Evolutionary conservation across 2,329 filamentous ascomycete species (phyloP).

Genomic region (Fusarium metavorans): DNA sequence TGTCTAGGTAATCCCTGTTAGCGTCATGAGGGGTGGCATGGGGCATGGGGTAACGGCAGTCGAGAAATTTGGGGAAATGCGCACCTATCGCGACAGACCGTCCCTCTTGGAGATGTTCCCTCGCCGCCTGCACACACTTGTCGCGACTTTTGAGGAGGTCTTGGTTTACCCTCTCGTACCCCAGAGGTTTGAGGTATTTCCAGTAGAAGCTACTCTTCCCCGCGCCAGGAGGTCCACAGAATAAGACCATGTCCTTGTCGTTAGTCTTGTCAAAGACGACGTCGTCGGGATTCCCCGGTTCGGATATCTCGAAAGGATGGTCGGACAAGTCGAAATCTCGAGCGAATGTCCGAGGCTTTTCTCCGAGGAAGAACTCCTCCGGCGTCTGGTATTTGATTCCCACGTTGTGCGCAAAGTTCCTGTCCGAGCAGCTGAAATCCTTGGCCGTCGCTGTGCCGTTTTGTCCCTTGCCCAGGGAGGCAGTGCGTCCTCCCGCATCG

Average conservation of each 20-base stretch:
- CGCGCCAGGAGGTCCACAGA: conserved; percentile 88
- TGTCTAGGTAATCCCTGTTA: conserved; percentile 70
- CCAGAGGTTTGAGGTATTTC: conserved; percentile 79
- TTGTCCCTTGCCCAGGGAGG: conserved; percentile 47
- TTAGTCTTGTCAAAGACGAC: conserved; percentile 71
- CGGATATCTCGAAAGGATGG: conserved; percentile 55
- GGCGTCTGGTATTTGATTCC: conserved; percentile 86
- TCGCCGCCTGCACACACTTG: conserved; percentile 79
- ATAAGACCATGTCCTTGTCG: conserved; percentile 80
- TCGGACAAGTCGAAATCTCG: conserved; percentile 78
- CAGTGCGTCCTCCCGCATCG: conserved; percentile 78
- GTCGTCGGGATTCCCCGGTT: conserved; percentile 33
- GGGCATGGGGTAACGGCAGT: conserved; percentile 21
- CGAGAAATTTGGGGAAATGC: conserved; percentile 47
- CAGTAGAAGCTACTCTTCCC: conserved; percentile 95
- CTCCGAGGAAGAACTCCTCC: conserved; percentile 88
- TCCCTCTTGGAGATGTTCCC: conserved; percentile 71
- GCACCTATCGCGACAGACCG: conserved; percentile 82
- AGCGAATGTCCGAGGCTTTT: conserved; percentile 73
- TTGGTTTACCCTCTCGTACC: conserved; percentile 90
- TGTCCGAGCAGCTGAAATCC: conserved; percentile 75
- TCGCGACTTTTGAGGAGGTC: conserved; percentile 82
- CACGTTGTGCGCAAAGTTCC: conserved; percentile 88
- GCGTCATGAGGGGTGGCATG: conserved; percentile 18
- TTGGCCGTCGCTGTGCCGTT: conserved; percentile 52